These are phyloP conservation scores for Rhizodiscina lignyota DNA, from an alignment of 495 filamentous ascomycete species.

Conservation along the genomic window DNA sequence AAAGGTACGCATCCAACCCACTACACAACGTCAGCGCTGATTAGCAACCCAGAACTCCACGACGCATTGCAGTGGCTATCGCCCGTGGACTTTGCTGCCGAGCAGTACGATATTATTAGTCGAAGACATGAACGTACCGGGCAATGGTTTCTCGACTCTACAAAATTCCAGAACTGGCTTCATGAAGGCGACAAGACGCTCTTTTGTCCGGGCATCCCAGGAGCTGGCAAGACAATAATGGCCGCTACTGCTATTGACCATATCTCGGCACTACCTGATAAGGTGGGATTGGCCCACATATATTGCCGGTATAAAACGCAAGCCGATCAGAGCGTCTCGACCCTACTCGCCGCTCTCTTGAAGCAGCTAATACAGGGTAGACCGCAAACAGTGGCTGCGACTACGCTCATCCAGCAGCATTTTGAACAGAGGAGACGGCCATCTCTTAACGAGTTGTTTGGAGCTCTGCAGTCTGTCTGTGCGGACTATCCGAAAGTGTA, in stretches of 20 bases:
- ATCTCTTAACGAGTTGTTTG: slow-evolving; percentile 14
- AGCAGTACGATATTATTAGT: slow-evolving; percentile 20
- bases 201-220: slow-evolving; percentile 23
- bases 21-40: too few species aligned
- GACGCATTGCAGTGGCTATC: slow-evolving; percentile 10
- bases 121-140: slow-evolving; percentile 22
- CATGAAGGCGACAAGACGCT: slow-evolving; percentile 13
- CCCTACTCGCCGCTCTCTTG: slow-evolving; percentile 21
- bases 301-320: slow-evolving; percentile 25
- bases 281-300: slow-evolving; percentile 22
- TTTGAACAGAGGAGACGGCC: slow-evolving; percentile 6
- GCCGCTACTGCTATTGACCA: slow-evolving; percentile 18
- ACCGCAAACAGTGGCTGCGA: slow-evolving; percentile 9
- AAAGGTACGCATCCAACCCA: too few species aligned
- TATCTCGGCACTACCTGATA: slow-evolving; percentile 7
- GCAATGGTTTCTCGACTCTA: slow-evolving; percentile 23
- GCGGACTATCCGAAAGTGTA: slow-evolving; percentile 15
- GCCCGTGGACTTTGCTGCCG: slow-evolving; percentile 6
- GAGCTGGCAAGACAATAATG: slow-evolving; percentile 15
- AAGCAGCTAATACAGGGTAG: slow-evolving; percentile 21
- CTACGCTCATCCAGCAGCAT: slow-evolving; percentile 13
- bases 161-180: slow-evolving; percentile 21
- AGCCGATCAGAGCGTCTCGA: slow-evolving; percentile 16
- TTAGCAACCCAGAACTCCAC: too few species aligned
- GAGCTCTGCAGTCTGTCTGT: slow-evolving; percentile 10